Conservation (phyloP, 768 basidiomycete genomes). For the Tephrocybe sp. region DNA sequence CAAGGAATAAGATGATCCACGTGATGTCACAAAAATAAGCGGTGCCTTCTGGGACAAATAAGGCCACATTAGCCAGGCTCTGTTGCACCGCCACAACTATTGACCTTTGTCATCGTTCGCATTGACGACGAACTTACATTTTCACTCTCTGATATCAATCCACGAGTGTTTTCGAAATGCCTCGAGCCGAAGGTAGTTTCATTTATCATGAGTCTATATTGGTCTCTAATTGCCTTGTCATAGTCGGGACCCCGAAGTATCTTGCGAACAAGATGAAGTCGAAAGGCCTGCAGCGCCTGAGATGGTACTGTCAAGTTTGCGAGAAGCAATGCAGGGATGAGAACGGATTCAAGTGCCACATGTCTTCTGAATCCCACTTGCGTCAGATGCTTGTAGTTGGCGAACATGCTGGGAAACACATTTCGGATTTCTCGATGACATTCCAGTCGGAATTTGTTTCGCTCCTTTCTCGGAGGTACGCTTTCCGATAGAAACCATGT, state of each 20-base stretch:
- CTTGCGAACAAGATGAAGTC: slow-evolving; percentile 97
- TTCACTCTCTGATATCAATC: neutral
- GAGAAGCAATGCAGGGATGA: slow-evolving; percentile 98
- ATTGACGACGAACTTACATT: neutral
- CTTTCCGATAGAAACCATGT: slow-evolving; percentile 2
- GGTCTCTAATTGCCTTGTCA: neutral
- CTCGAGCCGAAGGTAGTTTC: slow-evolving; percentile 77
- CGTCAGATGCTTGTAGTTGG: slow-evolving; percentile 94
- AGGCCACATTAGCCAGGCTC: neutral
- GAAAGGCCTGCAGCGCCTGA: slow-evolving; percentile 90
- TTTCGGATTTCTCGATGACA: slow-evolving; percentile 80
- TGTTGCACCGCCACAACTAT: slow-evolving; percentile 8
- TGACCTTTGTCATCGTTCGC: neutral
- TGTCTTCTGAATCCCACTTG: slow-evolving; percentile 30
- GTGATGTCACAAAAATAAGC: no score
- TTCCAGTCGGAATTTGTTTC: slow-evolving; percentile 94
- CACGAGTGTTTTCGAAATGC: slow-evolving; percentile 47
- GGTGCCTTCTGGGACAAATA: neutral
- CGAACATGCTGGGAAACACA: slow-evolving; percentile 89
- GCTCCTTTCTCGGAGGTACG: slow-evolving; percentile 79
- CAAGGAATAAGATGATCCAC: no score
- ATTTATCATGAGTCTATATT: neutral
- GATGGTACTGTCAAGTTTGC: slow-evolving; percentile 99
- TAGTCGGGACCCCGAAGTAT: slow-evolving; percentile 86
- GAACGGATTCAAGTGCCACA: slow-evolving; percentile 98